phyloP scores from a whole-genome alignment of 106 monocot genomes.

The Dioscorea dumetorum region DNA sequence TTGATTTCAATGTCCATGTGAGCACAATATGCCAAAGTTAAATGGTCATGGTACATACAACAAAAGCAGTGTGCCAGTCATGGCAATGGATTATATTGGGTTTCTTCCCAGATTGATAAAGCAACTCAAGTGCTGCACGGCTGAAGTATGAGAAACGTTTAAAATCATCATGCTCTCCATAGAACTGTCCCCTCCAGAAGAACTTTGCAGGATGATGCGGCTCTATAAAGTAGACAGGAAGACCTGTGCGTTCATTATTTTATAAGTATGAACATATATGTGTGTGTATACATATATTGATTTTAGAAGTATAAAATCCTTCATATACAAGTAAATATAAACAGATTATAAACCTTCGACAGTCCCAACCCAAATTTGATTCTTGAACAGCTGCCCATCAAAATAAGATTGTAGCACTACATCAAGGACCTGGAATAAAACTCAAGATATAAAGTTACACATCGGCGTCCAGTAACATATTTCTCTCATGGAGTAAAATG shows the following conservation, averaged over 20 bases:
- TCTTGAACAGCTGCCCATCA: slow-evolving; percentile 73
- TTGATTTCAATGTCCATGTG: too few relatives aligned
- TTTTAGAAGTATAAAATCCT: too few relatives aligned
- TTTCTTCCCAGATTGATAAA: slow-evolving; percentile 69
- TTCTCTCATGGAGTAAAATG: not conserved
- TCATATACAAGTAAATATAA: not conserved
- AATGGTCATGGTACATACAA: slow-evolving; percentile 37
- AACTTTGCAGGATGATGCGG: slow-evolving; percentile 89
- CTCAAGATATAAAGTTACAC: not conserved
- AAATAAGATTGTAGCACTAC: slow-evolving; percentile 59
- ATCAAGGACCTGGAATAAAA: slow-evolving; percentile 56
- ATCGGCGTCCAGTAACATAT: not conserved
- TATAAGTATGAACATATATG: not conserved
- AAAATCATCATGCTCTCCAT: slow-evolving; percentile 92
- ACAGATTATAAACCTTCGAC: slow-evolving; percentile 54
- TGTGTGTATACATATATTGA: not conserved
- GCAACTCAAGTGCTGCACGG: slow-evolving; percentile 81
- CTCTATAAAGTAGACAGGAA: slow-evolving; percentile 94
- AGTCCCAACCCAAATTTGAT: slow-evolving; percentile 89
- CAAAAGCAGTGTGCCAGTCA: slow-evolving; percentile 96
- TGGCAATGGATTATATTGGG: slow-evolving; percentile 97
- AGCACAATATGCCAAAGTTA: too few relatives aligned
- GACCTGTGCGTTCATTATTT: slow-evolving; percentile 40
- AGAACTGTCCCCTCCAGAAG: slow-evolving; percentile 65
- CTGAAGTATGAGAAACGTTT: slow-evolving; percentile 90